Conservation (phyloP, 2,329 filamentous ascomycete genomes). For the Sclerotinia subarctica region DNA sequence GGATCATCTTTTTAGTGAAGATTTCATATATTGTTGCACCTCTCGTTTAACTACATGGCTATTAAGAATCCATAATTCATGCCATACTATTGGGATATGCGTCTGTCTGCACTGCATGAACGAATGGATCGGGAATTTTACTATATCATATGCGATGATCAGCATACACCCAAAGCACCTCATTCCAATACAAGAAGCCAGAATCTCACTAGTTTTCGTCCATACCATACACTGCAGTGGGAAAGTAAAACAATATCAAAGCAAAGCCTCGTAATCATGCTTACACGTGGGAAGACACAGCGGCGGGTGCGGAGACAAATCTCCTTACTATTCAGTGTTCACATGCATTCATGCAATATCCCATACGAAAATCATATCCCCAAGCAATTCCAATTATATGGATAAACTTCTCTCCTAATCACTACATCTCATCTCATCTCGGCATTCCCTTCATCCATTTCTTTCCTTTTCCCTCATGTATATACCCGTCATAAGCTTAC, state of each 20-base stretch:
- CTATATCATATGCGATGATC: conserved; percentile 4
- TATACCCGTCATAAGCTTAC: background rate
- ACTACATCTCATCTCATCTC: background rate
- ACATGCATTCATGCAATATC: background rate
- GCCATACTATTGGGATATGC: background rate
- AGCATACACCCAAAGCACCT: background rate
- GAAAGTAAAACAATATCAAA: background rate
- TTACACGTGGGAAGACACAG: background rate
- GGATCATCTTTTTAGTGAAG: too few relatives aligned
- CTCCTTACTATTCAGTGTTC: background rate
- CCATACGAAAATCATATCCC: background rate
- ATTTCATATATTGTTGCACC: too few relatives aligned
- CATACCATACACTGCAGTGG: background rate
- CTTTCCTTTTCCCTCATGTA: background rate
- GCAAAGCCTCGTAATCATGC: conserved; percentile 2
- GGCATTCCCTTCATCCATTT: background rate
- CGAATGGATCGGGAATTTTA: background rate
- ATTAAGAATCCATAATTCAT: background rate
- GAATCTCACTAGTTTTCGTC: background rate
- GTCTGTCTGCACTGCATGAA: background rate
- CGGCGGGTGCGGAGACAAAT: background rate
- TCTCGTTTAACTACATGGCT: background rate
- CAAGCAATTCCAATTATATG: background rate
- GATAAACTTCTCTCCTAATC: background rate
- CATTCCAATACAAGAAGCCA: background rate